Percentiles rank a stretch among this genome's conserved stretches.
These are phyloP conservation scores for Malassezia brasiliensis DNA, from an alignment of 1,284 basidiomycete species.

Conservation along the genomic window DNA sequence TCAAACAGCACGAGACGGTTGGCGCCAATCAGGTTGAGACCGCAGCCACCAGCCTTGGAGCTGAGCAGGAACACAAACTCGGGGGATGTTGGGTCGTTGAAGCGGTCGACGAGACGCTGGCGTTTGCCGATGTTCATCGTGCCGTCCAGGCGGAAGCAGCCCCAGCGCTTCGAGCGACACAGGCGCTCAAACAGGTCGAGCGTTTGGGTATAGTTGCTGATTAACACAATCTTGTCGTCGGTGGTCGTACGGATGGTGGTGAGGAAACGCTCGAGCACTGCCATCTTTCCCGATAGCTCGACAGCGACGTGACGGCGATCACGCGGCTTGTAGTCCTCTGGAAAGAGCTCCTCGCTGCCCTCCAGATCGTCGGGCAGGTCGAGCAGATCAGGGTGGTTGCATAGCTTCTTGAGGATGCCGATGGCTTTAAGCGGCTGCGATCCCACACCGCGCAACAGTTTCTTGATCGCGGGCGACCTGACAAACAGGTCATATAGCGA, in stretches of 20 bases:
- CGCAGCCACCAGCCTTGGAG: slow-evolving; percentile 91
- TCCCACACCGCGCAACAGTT: slow-evolving; percentile 73
- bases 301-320: slow-evolving; percentile 38
- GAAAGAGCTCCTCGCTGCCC: slow-evolving; percentile 73
- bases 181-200: slow-evolving; percentile 61
- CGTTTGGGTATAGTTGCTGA: slow-evolving; percentile 97
- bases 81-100: slow-evolving; percentile 88
- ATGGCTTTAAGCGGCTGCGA: slow-evolving; percentile 97
- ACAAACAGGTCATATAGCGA: slow-evolving; percentile 86
- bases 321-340: slow-evolving; percentile 64
- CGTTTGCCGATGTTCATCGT: slow-evolving; percentile 87
- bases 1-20: slow-evolving; percentile 94
- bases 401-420: slow-evolving; percentile 89
- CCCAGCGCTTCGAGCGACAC: slow-evolving; percentile 60
- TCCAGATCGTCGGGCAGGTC: slow-evolving; percentile 75
- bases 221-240: slow-evolving; percentile 91
- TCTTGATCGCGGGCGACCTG: slow-evolving; percentile 85
- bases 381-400: slow-evolving; percentile 91
- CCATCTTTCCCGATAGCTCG: slow-evolving; percentile 54
- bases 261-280: slow-evolving; percentile 65
- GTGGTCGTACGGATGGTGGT: slow-evolving; percentile 37
- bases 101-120: slow-evolving; percentile 92
- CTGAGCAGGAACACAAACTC: slow-evolving; percentile 96
- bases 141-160: slow-evolving; percentile 83
- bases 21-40: slow-evolving; percentile 91